These are phyloP conservation scores for Penicillium sp. DNA, from an alignment of 2,329 filamentous ascomycete genomes.

Conservation along the genomic window DNA sequence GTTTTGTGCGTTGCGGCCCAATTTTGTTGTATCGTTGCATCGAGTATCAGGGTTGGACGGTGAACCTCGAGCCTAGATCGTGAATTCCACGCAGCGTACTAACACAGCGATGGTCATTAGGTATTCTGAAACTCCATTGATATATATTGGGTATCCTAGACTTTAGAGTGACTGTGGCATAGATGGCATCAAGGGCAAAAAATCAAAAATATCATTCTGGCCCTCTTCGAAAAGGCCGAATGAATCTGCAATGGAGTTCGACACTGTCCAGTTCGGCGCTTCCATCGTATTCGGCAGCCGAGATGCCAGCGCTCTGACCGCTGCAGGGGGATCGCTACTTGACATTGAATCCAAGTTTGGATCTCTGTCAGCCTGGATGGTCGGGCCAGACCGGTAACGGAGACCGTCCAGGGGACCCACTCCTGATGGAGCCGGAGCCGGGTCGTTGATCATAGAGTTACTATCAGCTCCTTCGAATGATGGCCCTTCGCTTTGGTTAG, in stretches of 20 bases:
- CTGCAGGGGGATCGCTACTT: slow-evolving; percentile 18
- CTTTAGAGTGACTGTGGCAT: slow-evolving; percentile 21
- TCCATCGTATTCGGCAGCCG: slow-evolving; percentile 32
- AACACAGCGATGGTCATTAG: neutral
- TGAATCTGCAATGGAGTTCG: slow-evolving; percentile 36
- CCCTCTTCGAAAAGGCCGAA: slow-evolving; percentile 38
- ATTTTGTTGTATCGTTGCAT: slow-evolving; percentile 2
- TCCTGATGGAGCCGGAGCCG: slow-evolving; percentile 15
- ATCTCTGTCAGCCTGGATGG: slow-evolving; percentile 22
- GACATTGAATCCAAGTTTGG: slow-evolving; percentile 16
- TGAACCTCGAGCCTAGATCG: slow-evolving; percentile 2
- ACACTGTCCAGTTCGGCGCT: slow-evolving; percentile 37
- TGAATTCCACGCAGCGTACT: neutral
- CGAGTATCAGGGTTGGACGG: neutral
- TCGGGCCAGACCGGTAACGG: slow-evolving; percentile 19
- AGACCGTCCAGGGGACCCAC: slow-evolving; percentile 19
- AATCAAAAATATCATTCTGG: slow-evolving; percentile 38
- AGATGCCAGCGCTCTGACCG: slow-evolving; percentile 24
- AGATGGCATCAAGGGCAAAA: slow-evolving; percentile 35
- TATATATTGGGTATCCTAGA: neutral
- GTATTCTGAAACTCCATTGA: neutral
- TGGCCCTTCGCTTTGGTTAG: slow-evolving; percentile 17
- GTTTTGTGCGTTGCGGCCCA: slow-evolving; percentile 17
- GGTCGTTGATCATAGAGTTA: slow-evolving; percentile 20
- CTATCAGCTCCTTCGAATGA: slow-evolving; percentile 15